Base-by-base conservation (phyloP, 108 stramenopile species). In the Parmales sp. region DNA sequence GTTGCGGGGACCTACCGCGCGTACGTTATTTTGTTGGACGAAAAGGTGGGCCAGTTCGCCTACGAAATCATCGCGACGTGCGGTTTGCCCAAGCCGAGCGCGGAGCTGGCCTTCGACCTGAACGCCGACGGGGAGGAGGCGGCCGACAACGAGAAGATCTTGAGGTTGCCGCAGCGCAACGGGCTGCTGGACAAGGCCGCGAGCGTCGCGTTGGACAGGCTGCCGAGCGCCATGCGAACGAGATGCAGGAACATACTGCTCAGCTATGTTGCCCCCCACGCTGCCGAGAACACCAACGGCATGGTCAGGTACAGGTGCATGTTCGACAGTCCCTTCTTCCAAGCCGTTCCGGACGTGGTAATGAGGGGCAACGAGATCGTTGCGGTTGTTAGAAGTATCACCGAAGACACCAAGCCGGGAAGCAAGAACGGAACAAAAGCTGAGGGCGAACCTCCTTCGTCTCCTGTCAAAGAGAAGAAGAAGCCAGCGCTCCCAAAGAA, bases 31-130 rank as follows among this genome's bases (percentile, higher is more conserved):
- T 63, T 85, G 36, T 11, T 76, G 23, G 73, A 85, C 67, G 64
- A 69, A 1, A 43, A 72, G 3, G 67, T 69, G 1, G 83, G 83
- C 22, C 80, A 85, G 51, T 79, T 85, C 20, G 73, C 68, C 28
- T 75, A 72, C 51, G 79, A 80, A 31, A 73, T 85, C 3, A 36
- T 51, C 22, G 78, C 67, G 0, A 26, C 41, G 5, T 77, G 78
- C 18, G 74, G 25, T 9, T 65, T 80, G 45, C 83, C 83, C 9
- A n/a, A 20, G 31, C 29, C 72, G 0, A 7, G 34, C 41, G 76
- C 64, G 9, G 39, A 38, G 7, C 28, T 81, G 1, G 31, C 54
- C n/a, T 63, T 80, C 29, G 25, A 41, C 9, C 43, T 74, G 6
- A 39, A 74, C 22, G 46, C 54, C n/a, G 70, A 64, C 22, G 51